Conservation (phyloP, 2,329 filamentous ascomycete genomes). For the Beauveria australis region DNA sequence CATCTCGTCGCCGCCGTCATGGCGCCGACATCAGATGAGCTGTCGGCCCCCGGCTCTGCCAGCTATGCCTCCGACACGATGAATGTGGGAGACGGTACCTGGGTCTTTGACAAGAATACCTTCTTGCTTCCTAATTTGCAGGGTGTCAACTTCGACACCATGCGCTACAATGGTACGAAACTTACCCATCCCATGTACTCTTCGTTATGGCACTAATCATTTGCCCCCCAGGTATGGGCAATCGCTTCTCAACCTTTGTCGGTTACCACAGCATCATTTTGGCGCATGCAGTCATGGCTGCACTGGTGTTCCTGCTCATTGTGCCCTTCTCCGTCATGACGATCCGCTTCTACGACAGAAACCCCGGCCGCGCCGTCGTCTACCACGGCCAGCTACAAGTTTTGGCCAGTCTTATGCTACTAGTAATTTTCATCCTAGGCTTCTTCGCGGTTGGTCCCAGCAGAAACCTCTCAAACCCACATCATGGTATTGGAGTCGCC, state of each 20-base stretch:
- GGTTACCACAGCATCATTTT: slow-evolving; percentile 65
- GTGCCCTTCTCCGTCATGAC: slow-evolving; percentile 67
- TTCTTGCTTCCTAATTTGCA: slow-evolving; percentile 72
- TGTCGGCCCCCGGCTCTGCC: slow-evolving; percentile 64
- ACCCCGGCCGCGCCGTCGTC: slow-evolving; percentile 52
- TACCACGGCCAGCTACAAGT: slow-evolving; percentile 70
- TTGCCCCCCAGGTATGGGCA: slow-evolving; percentile 63
- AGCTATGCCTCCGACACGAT: slow-evolving; percentile 67
- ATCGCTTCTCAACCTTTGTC: slow-evolving; percentile 60
- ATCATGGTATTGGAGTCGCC: slow-evolving; percentile 76
- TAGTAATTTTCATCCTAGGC: slow-evolving; percentile 65
- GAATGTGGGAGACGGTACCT: slow-evolving; percentile 73
- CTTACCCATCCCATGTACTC: not conserved
- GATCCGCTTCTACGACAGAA: slow-evolving; percentile 60
- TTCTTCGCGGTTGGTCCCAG: slow-evolving; percentile 70
- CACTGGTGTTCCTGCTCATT: slow-evolving; percentile 65
- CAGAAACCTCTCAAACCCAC: slow-evolving; percentile 68
- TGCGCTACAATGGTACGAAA: slow-evolving; percentile 69
- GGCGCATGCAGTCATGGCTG: slow-evolving; percentile 65
- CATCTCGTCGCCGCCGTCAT: slow-evolving; percentile 40
- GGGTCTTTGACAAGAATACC: slow-evolving; percentile 68
- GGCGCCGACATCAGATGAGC: slow-evolving; percentile 50
- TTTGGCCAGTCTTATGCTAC: slow-evolving; percentile 57
- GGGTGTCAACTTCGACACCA: slow-evolving; percentile 71
- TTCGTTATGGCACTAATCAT: slow-evolving; percentile 9